Evolutionary conservation across 495 filamentous ascomycete species (phyloP).

Genomic region (Geoglossum glabrum): DNA sequence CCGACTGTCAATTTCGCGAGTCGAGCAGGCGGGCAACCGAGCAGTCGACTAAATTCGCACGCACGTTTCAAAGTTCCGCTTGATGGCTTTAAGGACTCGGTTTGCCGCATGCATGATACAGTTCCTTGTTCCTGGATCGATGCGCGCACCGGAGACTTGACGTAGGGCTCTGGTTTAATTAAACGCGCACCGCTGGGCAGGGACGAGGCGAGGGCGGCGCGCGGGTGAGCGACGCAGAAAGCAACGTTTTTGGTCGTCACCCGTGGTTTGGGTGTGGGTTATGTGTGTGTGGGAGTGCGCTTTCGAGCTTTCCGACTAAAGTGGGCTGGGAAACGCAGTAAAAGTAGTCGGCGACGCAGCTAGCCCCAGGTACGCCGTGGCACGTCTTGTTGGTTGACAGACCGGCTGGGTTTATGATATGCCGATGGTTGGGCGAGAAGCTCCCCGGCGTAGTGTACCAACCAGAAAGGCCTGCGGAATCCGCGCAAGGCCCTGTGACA

Average conservation of each 20-base stretch:
- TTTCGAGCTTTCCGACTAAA: neutral
- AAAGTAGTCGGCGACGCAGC: neutral
- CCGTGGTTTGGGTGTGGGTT: too few relatives aligned
- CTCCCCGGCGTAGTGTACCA: neutral
- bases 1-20: neutral
- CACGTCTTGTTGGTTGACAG: neutral
- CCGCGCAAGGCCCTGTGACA: constrained; percentile 6
- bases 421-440: constrained; percentile 8
- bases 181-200: neutral
- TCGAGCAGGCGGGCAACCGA: neutral
- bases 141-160: neutral
- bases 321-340: neutral
- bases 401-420: constrained; percentile 12
- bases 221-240: neutral
- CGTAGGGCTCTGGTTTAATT: neutral
- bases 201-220: neutral
- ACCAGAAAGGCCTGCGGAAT: constrained; percentile 6
- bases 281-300: too few relatives aligned
- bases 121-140: neutral
- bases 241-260: neutral
- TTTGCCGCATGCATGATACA: constrained; percentile 1
- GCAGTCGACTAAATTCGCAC: constrained; percentile 1
- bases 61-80: constrained; percentile 1
- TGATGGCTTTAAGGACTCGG: neutral
- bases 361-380: neutral